Base-by-base conservation (phyloP, 805 yeast genomes). In the Saccharomyces paradoxus region DNA sequence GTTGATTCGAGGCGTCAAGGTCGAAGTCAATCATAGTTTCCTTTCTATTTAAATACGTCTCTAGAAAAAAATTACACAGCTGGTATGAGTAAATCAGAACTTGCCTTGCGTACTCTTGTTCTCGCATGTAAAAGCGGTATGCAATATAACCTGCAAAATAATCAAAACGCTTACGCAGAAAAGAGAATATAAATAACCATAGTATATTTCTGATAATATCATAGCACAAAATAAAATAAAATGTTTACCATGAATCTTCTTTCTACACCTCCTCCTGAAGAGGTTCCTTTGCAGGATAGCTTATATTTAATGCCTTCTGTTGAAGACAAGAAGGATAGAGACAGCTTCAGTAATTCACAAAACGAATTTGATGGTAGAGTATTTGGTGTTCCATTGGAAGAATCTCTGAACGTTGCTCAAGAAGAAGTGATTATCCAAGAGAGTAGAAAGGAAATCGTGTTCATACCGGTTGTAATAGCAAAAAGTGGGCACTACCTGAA, bases 401-500 rank as follows among this genome's bases (percentile, higher is more conserved):
- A 78, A 21, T 87, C 96, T n/a, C 78, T 91, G 50, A 70, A 77
- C 30, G 77, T 82, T 58, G 96, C 69, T 24, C 60, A 63, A 41
- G 67, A 97, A 0, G 82, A 83, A 53, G 95, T 90, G n/a, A 77
- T 60, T 67, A 74, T 59, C 69, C 79, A 32, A 82, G 81, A 63
- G 55, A 82, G 82, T 17, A 81, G 81, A 54, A 78, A 86, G 41
- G 81, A 83, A 47, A 90, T 88, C 65, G 98, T 97, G n/a, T 77
- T 81, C 50, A 86, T 94, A 22, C 99, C 99, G 0, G 79, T 89
- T 12, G 86, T 92, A 14, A 92, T 94, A n/a, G 98, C 97, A 12
- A 86, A 89, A 60, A 90, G 98, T 71, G 97, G 97, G 0, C 82
- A 86, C 0, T 89, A 73, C 63, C 71, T 92, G 55, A 91, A 92